These are phyloP conservation scores for Cladosporium sp. DNA, from an alignment of 2,329 filamentous ascomycete species.

Conservation along the genomic window DNA sequence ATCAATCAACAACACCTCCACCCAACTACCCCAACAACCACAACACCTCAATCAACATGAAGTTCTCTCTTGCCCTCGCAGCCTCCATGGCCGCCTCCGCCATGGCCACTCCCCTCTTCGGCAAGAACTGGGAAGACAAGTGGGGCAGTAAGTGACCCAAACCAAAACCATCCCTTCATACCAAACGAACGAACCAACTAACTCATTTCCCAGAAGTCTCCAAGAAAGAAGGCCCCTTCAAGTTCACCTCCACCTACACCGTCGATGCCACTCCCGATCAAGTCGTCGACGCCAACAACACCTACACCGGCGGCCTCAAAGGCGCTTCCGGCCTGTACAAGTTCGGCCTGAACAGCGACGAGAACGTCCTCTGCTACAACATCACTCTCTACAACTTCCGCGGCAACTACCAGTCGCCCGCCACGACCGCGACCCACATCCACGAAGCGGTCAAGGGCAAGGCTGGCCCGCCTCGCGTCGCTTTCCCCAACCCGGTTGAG, in stretches of 20 bases:
- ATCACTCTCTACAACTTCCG: conserved; percentile 44
- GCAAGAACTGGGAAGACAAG: conserved; percentile 1
- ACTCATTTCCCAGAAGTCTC: background rate
- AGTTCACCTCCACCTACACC: conserved; percentile 49
- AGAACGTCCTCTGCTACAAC: conserved; percentile 38
- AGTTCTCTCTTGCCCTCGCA: conserved; percentile 10
- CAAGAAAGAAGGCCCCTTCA: background rate
- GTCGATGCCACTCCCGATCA: conserved; percentile 48
- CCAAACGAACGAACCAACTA: background rate
- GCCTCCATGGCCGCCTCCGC: conserved; percentile 7
- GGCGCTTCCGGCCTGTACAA: conserved; percentile 49
- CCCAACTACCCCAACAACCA: background rate
- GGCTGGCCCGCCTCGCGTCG: conserved; percentile 50
- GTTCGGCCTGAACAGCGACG: conserved; percentile 49
- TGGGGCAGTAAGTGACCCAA: conserved; percentile 1
- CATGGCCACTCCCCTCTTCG: conserved; percentile 7
- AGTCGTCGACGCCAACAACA: conserved; percentile 43
- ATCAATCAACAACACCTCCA: background rate
- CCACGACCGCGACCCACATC: conserved; percentile 53
- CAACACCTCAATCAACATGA: background rate
- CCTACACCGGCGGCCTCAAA: conserved; percentile 22
- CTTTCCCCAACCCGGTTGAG: conserved; percentile 46
- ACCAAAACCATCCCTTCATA: background rate
- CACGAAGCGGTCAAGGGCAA: conserved; percentile 47
- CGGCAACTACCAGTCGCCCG: conserved; percentile 49